These are phyloP conservation scores for Diophrys appendiculata DNA, from an alignment of 73 alveolate genomes.

Conservation along the genomic window DNA sequence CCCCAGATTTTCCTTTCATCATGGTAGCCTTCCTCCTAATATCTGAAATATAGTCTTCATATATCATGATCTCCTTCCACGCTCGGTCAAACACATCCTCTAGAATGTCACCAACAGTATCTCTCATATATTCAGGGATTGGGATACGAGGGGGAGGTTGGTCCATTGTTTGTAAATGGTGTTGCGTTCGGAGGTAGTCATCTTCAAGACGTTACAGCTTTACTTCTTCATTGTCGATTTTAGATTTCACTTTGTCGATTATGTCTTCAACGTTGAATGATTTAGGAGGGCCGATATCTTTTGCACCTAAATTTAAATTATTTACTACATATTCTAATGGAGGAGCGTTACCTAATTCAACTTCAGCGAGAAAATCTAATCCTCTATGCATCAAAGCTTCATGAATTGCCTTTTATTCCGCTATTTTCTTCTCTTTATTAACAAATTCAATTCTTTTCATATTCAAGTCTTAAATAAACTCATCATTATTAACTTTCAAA, in stretches of 20 bases:
- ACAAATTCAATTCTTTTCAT: conserved; percentile 50
- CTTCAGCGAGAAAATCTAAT: conserved; percentile 61
- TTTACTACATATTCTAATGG: conserved; percentile 67
- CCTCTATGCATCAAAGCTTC: conserved; percentile 68
- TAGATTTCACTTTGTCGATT: conserved; percentile 15
- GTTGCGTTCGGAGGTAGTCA: neutral
- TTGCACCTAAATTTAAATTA: conserved; percentile 44
- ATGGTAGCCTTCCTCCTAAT: conserved; percentile 38
- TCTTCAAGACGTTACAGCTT: conserved; percentile 2
- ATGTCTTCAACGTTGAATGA: conserved; percentile 7
- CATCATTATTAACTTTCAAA: conserved; percentile 55
- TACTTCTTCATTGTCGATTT: conserved; percentile 20
- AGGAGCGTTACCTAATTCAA: conserved; percentile 82
- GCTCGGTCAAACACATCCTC: conserved; percentile 48
- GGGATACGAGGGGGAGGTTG: conserved; percentile 4
- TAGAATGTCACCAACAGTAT: conserved; percentile 8
- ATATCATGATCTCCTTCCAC: conserved; percentile 31
- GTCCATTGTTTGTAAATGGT: neutral
- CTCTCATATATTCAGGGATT: conserved; percentile 30
- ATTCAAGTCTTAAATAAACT: conserved; percentile 53
- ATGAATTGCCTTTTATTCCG: conserved; percentile 62
- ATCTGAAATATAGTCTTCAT: conserved; percentile 45
- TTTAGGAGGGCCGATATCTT: conserved; percentile 19
- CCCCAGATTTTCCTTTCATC: conserved; percentile 28
- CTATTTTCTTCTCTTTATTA: conserved; percentile 58